Evolutionary conservation across 2,329 filamentous ascomycete genomes (phyloP).

Genomic region (Microcyclospora pomicola): DNA sequence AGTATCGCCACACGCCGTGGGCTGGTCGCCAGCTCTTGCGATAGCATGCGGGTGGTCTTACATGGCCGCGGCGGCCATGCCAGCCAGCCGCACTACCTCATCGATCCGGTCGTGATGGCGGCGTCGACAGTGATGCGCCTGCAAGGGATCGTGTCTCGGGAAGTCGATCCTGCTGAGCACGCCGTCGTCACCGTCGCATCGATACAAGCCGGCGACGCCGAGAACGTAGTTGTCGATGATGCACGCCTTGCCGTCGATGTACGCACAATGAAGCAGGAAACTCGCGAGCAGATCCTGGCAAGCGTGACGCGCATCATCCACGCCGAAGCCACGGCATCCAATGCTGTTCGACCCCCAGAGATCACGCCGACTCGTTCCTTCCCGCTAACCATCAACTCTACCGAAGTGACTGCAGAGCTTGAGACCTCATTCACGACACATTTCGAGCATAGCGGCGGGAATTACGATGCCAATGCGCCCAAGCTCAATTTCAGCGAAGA

Average conservation of each 20-base stretch:
- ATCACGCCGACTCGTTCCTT: slow-evolving; percentile 30
- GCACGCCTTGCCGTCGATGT: slow-evolving; percentile 44
- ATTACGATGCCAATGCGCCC: slow-evolving; percentile 24
- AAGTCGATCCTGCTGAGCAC: slow-evolving; percentile 38
- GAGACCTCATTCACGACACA: slow-evolving; percentile 32
- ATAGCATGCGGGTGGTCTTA: slow-evolving; percentile 36
- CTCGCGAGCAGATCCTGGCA: slow-evolving; percentile 34
- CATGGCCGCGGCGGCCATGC: slow-evolving; percentile 46
- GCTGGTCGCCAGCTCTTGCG: slow-evolving; percentile 28
- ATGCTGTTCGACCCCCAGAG: slow-evolving; percentile 29
- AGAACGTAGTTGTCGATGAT: slow-evolving; percentile 45
- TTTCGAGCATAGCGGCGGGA: slow-evolving; percentile 29
- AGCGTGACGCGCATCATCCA: slow-evolving; percentile 40
- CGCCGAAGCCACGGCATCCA: slow-evolving; percentile 40
- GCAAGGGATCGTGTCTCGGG: slow-evolving; percentile 45
- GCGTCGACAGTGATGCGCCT: slow-evolving; percentile 41
- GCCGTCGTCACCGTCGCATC: slow-evolving; percentile 46
- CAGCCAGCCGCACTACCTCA: slow-evolving; percentile 39
- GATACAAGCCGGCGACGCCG: slow-evolving; percentile 44
- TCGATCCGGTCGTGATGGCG: slow-evolving; percentile 47
- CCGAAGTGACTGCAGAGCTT: slow-evolving; percentile 27
- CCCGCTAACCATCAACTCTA: slow-evolving; percentile 42
- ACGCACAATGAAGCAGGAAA: slow-evolving; percentile 33
- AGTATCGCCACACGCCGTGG: slow-evolving; percentile 30
- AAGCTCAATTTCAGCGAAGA: slow-evolving; percentile 41